Conservation (phyloP, 768 basidiomycete genomes). For the Termitomyces heimii region DNA sequence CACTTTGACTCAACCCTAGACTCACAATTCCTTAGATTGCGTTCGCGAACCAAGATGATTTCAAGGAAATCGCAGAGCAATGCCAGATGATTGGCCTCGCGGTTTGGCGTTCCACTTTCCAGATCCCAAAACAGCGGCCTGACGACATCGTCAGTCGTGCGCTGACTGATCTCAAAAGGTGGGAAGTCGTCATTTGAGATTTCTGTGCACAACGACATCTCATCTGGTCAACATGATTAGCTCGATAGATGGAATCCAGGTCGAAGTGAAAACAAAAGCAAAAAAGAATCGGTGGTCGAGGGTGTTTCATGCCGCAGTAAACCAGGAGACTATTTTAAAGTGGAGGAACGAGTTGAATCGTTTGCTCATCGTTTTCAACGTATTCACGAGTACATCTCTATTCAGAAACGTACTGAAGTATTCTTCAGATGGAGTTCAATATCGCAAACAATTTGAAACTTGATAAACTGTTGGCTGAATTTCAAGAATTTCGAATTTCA, state of each 20-base stretch:
- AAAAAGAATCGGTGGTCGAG: neutral
- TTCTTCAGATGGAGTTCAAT: conserved; percentile 1
- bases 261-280: neutral
- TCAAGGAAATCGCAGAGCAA: conserved; percentile 7
- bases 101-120: conserved; percentile 4
- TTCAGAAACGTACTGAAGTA: neutral
- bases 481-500: neutral
- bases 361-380: conserved; percentile 6
- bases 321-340: conserved; percentile 6
- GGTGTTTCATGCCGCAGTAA: conserved; percentile 5
- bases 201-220: neutral
- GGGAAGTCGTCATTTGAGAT: too few relatives aligned
- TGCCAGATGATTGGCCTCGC: conserved; percentile 8
- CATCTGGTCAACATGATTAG: neutral
- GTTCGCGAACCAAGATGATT: conserved; percentile 1
- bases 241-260: neutral
- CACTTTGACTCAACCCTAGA: neutral
- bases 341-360: conserved; percentile 4
- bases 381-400: neutral
- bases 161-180: neutral
- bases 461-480: conserved; percentile 1
- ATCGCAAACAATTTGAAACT: conserved; percentile 6
- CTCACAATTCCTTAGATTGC: neutral
- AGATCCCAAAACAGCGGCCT: neutral
- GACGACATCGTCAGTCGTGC: too few relatives aligned